Evolutionary conservation across 2,329 filamentous ascomycete species (phyloP).

Genomic region (Cladosporium oxysporum): DNA sequence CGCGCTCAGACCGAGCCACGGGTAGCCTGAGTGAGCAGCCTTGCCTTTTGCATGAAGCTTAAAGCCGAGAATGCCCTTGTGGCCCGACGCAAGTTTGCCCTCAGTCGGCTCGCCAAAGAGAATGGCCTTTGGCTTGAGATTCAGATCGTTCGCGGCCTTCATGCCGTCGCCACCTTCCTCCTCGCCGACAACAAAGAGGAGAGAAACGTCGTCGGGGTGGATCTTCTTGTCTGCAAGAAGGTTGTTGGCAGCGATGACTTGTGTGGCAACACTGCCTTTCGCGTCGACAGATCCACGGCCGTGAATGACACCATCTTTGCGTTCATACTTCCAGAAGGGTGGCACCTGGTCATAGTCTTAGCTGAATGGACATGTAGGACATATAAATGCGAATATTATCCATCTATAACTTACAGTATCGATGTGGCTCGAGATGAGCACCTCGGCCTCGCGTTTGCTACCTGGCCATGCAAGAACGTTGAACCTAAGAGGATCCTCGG

Average conservation of each 20-base stretch:
- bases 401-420: slow-evolving; percentile 60
- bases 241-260: slow-evolving; percentile 67
- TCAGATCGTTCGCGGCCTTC: slow-evolving; percentile 55
- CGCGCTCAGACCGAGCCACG: slow-evolving; percentile 82
- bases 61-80: slow-evolving; percentile 81
- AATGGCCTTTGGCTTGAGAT: slow-evolving; percentile 59
- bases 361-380: not conserved
- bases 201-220: slow-evolving; percentile 47
- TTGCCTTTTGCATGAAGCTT: slow-evolving; percentile 69
- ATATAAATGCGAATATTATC: not conserved
- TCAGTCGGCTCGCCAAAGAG: slow-evolving; percentile 95
- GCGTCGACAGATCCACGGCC: slow-evolving; percentile 73
- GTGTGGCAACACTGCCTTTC: slow-evolving; percentile 64
- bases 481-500: slow-evolving; percentile 55
- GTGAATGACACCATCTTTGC: slow-evolving; percentile 49
- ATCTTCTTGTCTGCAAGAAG: slow-evolving; percentile 46
- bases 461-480: slow-evolving; percentile 73
- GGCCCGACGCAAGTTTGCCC: slow-evolving; percentile 80
- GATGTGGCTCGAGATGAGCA: slow-evolving; percentile 79
- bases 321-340: slow-evolving; percentile 69
- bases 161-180: slow-evolving; percentile 82
- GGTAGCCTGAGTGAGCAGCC: slow-evolving; percentile 88
- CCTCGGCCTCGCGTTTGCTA: slow-evolving; percentile 53
- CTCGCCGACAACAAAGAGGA: slow-evolving; percentile 75
- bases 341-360: slow-evolving; percentile 42